Evolutionary conservation across 163 green algal species (phyloP).

Genomic region (Scenedesmus sp.): DNA sequence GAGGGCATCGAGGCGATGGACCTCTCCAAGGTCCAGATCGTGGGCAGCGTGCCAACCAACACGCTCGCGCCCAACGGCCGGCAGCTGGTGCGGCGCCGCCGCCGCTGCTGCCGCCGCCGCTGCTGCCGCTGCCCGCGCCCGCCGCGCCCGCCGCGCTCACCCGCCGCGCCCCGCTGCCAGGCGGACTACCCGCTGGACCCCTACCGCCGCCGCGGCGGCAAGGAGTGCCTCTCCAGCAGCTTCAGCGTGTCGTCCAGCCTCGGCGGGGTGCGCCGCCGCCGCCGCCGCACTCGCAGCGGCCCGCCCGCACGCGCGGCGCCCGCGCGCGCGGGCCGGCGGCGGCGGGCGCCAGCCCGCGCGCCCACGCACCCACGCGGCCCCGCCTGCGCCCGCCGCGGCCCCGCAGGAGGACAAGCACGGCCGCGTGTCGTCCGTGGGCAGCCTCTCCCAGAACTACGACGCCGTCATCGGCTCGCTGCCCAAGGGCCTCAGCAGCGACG

Average conservation of each 20-base stretch:
- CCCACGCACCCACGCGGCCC: too few species aligned
- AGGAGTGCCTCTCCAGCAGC: conserved; percentile 68
- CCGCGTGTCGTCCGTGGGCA: conserved; percentile 22
- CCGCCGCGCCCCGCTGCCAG: too few species aligned
- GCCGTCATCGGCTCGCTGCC: conserved; percentile 80
- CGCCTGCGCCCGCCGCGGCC: too few species aligned
- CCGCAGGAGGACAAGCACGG: conserved; percentile 37
- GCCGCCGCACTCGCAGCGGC: too few species aligned
- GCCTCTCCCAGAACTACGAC: conserved; percentile 51
- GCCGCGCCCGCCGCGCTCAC: too few species aligned
- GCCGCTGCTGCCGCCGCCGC: neutral
- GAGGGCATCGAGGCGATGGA: conserved; percentile 45
- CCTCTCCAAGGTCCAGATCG: conserved; percentile 22
- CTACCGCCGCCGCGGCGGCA: conserved; percentile 66
- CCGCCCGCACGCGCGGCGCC: too few species aligned
- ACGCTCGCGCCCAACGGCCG: conserved; percentile 51
- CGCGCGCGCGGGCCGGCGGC: too few species aligned
- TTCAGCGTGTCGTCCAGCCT: conserved; percentile 35
- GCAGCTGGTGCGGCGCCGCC: conserved; percentile 48
- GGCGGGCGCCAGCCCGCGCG: too few species aligned
- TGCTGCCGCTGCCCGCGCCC: conserved; percentile 3
- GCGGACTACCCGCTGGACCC: conserved; percentile 87
- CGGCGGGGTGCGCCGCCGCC: too few species aligned
- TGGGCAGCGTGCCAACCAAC: conserved; percentile 59
- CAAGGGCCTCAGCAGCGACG: conserved; percentile 68